Base-by-base conservation (phyloP, 2,329 filamentous ascomycete species). In the Fusarium papillatum region DNA sequence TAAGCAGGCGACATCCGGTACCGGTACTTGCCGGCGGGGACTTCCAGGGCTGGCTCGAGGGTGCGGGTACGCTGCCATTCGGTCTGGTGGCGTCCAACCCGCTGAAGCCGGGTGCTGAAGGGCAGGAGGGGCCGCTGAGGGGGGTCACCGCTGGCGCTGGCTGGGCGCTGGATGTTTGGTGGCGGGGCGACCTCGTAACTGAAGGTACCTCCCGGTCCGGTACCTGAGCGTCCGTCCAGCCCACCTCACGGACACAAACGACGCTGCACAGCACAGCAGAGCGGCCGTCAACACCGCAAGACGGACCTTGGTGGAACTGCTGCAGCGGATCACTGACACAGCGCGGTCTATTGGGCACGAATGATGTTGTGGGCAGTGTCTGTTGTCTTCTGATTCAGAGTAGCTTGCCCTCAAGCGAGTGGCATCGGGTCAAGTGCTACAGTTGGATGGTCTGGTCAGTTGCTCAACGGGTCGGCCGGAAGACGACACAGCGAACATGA, bases 151-250 rank as follows among this genome's bases (percentile, higher is more conserved):
- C 55, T 62, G 59, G 64, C 70, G 60, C 63, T 72, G 61, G 53
- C 39, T 67, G 70, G 63, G 66, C 41, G 65, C 74, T 72, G 61
- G 64, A 48, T 43, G 61, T 71, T 74, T 71, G 59, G 60, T 67
- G 68, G 74, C 63, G 74, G 74, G 74, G 72, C 72, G 63, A 75
- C 67, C 74, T 76, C 75, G 75, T 76, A 77, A 76, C 48, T 65
- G 70, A 59, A 34, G 63, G 57, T 68, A 72, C 68, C 29, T 62
- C 66, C 31, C 24, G 50, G 62, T 46, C 41, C 39, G 39, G 62
- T 59, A 50, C 46, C 62, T 64, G 31, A 53, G 24, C 57, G 17
- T 31, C 50, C 17, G 26, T n/a, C 50, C 50, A 31, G 26, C 50
- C 50, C 17, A 38, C 36, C 36, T 38, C 36, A 38, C 36, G 36